Evolutionary conservation across 2,329 filamentous ascomycete species (phyloP).

Genomic region (Colletotrichum sp.): DNA sequence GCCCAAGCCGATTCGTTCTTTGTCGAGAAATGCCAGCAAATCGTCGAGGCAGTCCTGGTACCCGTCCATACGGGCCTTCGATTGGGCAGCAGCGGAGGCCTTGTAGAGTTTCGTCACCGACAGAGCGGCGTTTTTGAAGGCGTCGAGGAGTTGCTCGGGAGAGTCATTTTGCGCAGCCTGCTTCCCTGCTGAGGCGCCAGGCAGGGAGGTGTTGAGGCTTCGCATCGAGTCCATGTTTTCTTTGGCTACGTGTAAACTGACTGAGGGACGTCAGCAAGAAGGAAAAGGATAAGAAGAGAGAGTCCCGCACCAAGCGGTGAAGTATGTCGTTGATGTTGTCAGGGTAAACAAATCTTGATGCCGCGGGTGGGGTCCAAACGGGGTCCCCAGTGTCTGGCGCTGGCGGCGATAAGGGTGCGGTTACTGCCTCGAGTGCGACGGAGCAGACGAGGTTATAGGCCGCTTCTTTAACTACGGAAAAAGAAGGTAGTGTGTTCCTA

Average conservation of each 20-base stretch:
- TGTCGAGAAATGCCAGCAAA: conserved; percentile 83
- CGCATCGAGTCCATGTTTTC: conserved; percentile 36
- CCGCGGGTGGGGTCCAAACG: conserved; percentile 9
- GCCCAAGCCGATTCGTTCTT: conserved; percentile 75
- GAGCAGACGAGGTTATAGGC: neutral
- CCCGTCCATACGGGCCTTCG: conserved; percentile 77
- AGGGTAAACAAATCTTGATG: conserved; percentile 20
- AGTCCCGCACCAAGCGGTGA: conserved; percentile 17
- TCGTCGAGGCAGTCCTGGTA: conserved; percentile 96
- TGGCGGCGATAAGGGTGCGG: conserved; percentile 2
- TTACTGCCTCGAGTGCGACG: neutral
- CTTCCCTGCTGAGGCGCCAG: conserved; percentile 21
- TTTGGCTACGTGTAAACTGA: neutral
- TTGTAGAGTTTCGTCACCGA: conserved; percentile 98
- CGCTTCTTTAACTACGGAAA: neutral
- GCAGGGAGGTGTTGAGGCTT: conserved; percentile 29
- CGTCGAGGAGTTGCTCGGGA: conserved; percentile 76
- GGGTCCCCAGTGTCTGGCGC: conserved; percentile 1
- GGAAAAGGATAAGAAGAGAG: neutral
- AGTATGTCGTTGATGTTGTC: conserved; percentile 4
- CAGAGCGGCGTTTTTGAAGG: conserved; percentile 90
- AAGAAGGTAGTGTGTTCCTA: neutral
- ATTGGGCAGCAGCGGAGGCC: conserved; percentile 79
- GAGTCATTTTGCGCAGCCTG: conserved; percentile 39
- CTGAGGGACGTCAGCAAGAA: neutral